These are phyloP conservation scores for Pisolithus thermaeus DNA, from an alignment of 1,284 basidiomycete genomes.

Conservation along the genomic window DNA sequence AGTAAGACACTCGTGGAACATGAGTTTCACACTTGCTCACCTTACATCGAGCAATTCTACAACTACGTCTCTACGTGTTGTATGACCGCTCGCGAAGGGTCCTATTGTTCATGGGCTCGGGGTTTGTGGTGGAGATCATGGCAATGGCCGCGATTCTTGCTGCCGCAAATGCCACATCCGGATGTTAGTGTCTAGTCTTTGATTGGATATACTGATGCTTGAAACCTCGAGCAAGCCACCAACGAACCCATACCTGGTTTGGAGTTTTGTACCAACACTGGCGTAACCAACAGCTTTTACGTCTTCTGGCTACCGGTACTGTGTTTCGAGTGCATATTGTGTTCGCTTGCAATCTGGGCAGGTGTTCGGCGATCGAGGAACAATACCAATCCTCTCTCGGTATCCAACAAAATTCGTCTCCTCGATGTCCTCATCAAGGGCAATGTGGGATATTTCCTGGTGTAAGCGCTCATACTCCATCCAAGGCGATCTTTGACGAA, in stretches of 20 bases:
- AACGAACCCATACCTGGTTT: conserved; percentile 1
- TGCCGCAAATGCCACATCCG: not conserved
- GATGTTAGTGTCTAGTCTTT: not conserved
- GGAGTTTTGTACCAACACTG: not conserved
- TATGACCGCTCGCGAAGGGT: conserved; percentile 3
- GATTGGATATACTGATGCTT: not conserved
- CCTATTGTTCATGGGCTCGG: not conserved
- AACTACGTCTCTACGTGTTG: conserved; percentile 9
- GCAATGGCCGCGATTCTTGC: conserved; percentile 1
- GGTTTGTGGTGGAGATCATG: conserved; percentile 1
- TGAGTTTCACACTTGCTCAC: not conserved
- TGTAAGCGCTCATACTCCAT: not conserved
- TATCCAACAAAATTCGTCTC: not conserved
- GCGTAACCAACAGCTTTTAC: not conserved
- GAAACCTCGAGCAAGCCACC: not conserved
- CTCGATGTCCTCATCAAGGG: conserved; percentile 2
- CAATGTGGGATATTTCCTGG: conserved; percentile 2
- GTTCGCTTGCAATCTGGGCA: not conserved
- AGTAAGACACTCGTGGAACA: not conserved
- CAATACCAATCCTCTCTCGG: not conserved
- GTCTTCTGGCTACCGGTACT: conserved; percentile 1
- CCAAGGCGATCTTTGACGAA: not conserved
- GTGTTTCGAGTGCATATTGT: not conserved
- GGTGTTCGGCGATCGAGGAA: conserved; percentile 1
- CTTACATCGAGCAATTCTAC: conserved; percentile 2